Evolutionary conservation across 345 rosid genomes (phyloP).

Genomic region (Kernera saxatilis): DNA sequence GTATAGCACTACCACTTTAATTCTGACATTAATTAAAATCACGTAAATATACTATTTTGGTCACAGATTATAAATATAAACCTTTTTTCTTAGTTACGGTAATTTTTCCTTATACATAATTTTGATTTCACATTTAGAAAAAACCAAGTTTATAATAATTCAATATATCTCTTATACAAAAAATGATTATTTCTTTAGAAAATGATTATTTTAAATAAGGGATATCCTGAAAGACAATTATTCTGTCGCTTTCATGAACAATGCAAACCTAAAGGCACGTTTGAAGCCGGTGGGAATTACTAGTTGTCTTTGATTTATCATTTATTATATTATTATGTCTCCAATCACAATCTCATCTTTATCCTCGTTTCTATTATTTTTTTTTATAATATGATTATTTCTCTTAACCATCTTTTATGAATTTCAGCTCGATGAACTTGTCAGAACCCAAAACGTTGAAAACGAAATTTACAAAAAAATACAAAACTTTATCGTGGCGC

Average conservation of each 20-base stretch:
- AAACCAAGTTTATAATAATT: background rate
- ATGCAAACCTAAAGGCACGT: slow-evolving; percentile 27
- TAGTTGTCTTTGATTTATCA: slow-evolving; percentile 15
- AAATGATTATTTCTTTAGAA: background rate
- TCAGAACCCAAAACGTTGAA: slow-evolving; percentile 28
- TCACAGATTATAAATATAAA: too few species aligned
- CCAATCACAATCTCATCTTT: slow-evolving; percentile 17
- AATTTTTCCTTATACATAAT: background rate
- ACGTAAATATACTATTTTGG: too few species aligned
- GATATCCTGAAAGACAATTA: slow-evolving; percentile 5
- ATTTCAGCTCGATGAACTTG: slow-evolving; percentile 26
- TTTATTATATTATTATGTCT: slow-evolving; percentile 1
- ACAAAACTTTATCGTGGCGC: background rate
- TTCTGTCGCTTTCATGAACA: slow-evolving; percentile 18
- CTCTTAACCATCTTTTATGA: background rate
- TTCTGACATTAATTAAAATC: too few species aligned
- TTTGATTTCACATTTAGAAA: background rate
- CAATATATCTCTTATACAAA: background rate
- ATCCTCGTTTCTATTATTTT: background rate
- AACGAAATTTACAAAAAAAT: slow-evolving; percentile 3
- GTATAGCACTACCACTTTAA: too few species aligned
- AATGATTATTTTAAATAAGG: background rate
- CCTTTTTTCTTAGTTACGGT: background rate
- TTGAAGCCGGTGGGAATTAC: slow-evolving; percentile 27
- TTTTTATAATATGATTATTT: background rate